Base-by-base conservation (phyloP, 306 rosid species). In the Bauhinia variegata region DNA sequence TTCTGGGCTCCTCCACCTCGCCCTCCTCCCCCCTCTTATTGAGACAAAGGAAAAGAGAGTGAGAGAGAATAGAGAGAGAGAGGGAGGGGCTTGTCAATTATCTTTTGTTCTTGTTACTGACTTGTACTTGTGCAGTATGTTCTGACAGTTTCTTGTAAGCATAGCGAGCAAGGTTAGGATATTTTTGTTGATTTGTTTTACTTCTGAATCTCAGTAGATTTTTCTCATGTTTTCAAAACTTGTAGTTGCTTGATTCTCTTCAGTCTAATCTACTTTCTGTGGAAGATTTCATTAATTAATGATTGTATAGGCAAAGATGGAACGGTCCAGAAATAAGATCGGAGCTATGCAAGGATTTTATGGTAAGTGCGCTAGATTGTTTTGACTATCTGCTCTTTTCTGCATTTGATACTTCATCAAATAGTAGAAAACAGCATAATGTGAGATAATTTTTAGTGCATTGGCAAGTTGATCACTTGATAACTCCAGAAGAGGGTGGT, bases 21-120 rank as follows among this genome's bases (percentile, higher is more conserved):
- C 41, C 88, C 83, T n/a, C 91, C 83, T n/a, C 91, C 96, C 7
- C 87, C 95, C 0, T 50, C 89, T 49, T 92, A 79, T 79, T 91
- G 71, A 77, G 37, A 43, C n/a, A 1, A 6, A 37, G 42, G 17
- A 36, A 18, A 36, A 28, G 28, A 0, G 33, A 31, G 5, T 13
- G 6, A 0, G 1, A 0, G 36, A 55, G 15, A 23, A 2, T 1
- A 23, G 28, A 23, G 28, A 23, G 28, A 23, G 28, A 23, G 28
- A 23, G 28, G 2, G 28, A 23, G 28, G 28, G 28, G 6, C 5
- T 54, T 58, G 18, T 50, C 16, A 16, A 54, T 64, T 31, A 51
- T 16, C 31, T 23, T 49, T 48, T 53, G 39, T 48, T 67, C 74
- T 75, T 8, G 0, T 49, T 41, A 47, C 81, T 80, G 75, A 80